Base-by-base conservation (phyloP, 2,329 filamentous ascomycete genomes). In the Cucurbitaria berberidis region DNA sequence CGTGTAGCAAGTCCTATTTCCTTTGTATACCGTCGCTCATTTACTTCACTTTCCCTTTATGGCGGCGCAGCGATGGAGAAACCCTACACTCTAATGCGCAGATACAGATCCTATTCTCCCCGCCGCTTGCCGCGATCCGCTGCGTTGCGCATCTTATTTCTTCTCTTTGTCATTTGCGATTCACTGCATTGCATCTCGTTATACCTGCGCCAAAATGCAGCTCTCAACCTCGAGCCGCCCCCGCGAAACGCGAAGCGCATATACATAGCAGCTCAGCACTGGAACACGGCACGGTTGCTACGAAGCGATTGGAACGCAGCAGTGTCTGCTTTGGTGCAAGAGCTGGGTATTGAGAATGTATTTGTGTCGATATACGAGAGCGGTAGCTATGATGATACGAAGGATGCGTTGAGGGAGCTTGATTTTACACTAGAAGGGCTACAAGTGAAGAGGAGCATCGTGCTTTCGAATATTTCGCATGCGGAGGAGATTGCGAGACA, bases 201-300 rank as follows among this genome's bases (percentile, higher is more conserved):
- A 4, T 56, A 63, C 36, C 55, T 48, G 2, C 52, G 40, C 15
- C 66, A 69, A 44, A 39, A 29, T n/a, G 59, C 59, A n/a, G 43
- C 47, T 4, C 49, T 51, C 11, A 53, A 51, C 10, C 42, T 48
- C 2, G 30, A 51, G 11, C 51, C 58, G 15, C 63, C 60, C 13
- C 61, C 61, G 2, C 60, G 45, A 5, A 69, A 65, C 22, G 42
- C 56, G 15, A 65, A 66, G 45, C 66, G 68, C 39, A 81, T 91
- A 56, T 91, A 85, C 74, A 89, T 91, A 55, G 84, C 86, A 4
- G 84, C 84, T 55, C 84, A 88, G 67, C 86, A 89, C 66, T 89
- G 86, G 81, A 90, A 89, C 64, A 84, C 84, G 57, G 88, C 83
- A 53, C 68, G 70, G 1, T 76, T 89, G 21, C 78, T 91, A 2